Conservation (phyloP, 257 asterid genomes). For the Penstemon eatonii region DNA sequence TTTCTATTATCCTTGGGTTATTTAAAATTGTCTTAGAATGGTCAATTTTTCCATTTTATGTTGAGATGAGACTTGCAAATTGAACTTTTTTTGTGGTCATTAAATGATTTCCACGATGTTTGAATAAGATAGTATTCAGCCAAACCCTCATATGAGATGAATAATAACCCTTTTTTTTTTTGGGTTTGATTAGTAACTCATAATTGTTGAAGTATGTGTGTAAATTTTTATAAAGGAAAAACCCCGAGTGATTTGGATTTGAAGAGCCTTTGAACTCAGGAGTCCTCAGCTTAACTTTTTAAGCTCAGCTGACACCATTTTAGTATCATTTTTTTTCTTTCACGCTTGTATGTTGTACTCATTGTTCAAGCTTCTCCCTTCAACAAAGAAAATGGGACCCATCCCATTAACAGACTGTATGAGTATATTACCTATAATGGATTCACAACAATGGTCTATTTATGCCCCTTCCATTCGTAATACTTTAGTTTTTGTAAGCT, state of each 20-base stretch:
- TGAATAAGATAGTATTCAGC: not conserved
- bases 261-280: not conserved
- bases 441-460: not conserved
- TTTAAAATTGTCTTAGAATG: conserved; percentile 15
- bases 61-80: conserved; percentile 21
- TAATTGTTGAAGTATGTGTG: not conserved
- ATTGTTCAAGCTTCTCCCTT: not conserved
- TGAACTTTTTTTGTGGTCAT: not conserved
- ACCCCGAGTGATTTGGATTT: not conserved
- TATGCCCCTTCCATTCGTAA: not conserved
- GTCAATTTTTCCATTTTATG: conserved; percentile 12
- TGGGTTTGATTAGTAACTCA: no score
- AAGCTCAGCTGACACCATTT: not conserved
- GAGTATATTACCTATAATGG: not conserved
- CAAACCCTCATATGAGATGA: conserved; percentile 1
- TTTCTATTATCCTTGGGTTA: conserved; percentile 20
- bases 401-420: not conserved
- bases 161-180: not conserved
- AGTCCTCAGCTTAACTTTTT: not conserved
- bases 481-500: not conserved
- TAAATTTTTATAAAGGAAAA: not conserved
- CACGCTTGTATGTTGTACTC: not conserved
- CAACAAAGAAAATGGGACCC: not conserved
- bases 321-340: no score
- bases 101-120: not conserved